phyloP scores from a whole-genome alignment of 2,329 filamentous ascomycete genomes.

The Claviceps sp. region DNA sequence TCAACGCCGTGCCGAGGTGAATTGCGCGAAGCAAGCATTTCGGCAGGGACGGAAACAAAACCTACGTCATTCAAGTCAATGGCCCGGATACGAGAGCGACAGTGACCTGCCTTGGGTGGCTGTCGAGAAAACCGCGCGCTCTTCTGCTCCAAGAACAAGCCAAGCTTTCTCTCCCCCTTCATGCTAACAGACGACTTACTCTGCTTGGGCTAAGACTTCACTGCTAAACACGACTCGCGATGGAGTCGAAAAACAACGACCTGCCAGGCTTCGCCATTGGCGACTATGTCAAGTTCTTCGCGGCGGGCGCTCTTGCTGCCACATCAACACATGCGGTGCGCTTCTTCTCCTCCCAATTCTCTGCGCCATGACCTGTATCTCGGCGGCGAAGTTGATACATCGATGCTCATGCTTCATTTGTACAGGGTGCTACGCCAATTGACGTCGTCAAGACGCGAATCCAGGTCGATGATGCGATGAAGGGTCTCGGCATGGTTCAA shows the following conservation, averaged over 20 bases:
- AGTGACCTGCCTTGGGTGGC: not conserved
- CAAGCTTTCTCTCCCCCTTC: too few species aligned
- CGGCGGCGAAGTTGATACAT: not conserved
- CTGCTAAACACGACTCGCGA: conserved; percentile 2
- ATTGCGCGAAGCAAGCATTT: not conserved
- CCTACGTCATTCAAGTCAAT: conserved; percentile 7
- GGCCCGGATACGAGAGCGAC: not conserved
- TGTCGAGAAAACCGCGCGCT: not conserved
- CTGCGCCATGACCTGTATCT: not conserved
- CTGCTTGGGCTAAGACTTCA: not conserved
- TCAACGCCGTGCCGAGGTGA: not conserved
- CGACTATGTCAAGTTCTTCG: conserved; percentile 41
- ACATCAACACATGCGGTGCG: conserved; percentile 38
- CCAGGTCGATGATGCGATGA: conserved; percentile 75
- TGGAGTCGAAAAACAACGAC: conserved; percentile 16
- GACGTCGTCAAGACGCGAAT: conserved; percentile 82
- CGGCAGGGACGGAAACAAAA: conserved; percentile 6
- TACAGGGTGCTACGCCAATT: conserved; percentile 38
- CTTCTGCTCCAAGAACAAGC: too few species aligned
- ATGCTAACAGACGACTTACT: not conserved
- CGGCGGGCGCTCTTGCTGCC: conserved; percentile 37
- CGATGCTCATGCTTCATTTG: conserved; percentile 1
- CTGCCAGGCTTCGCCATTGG: conserved; percentile 25
- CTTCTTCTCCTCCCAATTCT: not conserved
- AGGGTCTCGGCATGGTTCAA: conserved; percentile 71